A percentile compares a stretch with the other conserved stretches of the same genome.
Conservation (phyloP, 2,329 filamentous ascomycete species). For the Aspergillus hiratsukae region DNA sequence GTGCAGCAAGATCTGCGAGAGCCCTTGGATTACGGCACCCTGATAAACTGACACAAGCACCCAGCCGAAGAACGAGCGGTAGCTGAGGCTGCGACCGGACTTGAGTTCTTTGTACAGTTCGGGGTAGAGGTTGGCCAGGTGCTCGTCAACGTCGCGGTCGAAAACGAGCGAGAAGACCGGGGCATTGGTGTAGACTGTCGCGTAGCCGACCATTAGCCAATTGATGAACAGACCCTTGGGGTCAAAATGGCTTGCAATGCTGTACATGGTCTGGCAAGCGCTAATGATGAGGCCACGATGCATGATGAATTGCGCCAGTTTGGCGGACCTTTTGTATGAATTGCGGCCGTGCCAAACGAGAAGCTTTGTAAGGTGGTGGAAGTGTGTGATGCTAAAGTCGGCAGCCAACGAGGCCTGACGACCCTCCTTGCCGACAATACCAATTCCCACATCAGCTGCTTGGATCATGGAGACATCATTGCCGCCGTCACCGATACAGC, state of each 20-base stretch:
- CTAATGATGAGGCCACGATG: slow-evolving; percentile 93
- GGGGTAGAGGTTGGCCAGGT: slow-evolving; percentile 88
- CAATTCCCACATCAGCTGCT: slow-evolving; percentile 93
- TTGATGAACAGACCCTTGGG: slow-evolving; percentile 93
- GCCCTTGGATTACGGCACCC: slow-evolving; percentile 90
- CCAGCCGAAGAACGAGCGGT: slow-evolving; percentile 96
- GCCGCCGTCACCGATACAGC: slow-evolving; percentile 95
- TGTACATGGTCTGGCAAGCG: slow-evolving; percentile 96
- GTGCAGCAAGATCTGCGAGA: slow-evolving; percentile 80
- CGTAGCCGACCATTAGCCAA: slow-evolving; percentile 95
- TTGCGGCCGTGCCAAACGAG: slow-evolving; percentile 99
- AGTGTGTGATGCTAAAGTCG: slow-evolving; percentile 95
- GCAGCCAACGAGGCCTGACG: slow-evolving; percentile 90
- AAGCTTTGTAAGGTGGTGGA: slow-evolving; percentile 89
- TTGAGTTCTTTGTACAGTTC: slow-evolving; percentile 98
- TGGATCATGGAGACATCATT: slow-evolving; percentile 99
- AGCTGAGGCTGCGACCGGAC: slow-evolving; percentile 76
- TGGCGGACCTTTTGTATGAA: slow-evolving; percentile 92
- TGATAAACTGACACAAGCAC: slow-evolving; percentile 93
- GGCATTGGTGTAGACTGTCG: slow-evolving; percentile 88
- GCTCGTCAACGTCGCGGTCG: slow-evolving; percentile 92
- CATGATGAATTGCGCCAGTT: slow-evolving; percentile 96
- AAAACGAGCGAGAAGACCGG: slow-evolving; percentile 92
- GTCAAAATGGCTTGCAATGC: slow-evolving; percentile 86
- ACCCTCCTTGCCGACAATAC: slow-evolving; percentile 97